Conservation (phyloP, 805 yeast genomes). For the Saturnispora quitensis region DNA sequence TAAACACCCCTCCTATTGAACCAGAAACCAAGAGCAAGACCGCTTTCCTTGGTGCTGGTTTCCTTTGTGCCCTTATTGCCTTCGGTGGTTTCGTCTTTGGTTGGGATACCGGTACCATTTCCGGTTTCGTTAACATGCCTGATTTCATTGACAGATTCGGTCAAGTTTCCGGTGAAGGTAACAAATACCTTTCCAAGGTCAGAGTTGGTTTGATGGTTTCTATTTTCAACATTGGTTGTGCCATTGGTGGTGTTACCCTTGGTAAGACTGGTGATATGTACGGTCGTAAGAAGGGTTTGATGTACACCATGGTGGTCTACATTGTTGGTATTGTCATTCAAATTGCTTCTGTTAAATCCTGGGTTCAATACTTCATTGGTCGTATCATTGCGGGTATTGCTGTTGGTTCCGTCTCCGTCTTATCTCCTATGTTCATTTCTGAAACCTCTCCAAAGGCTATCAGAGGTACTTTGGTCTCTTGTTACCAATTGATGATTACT, state of each 20-base stretch:
- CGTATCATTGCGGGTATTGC: conserved; percentile 49
- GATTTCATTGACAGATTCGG: conserved; percentile 50
- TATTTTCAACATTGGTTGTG: conserved; percentile 64
- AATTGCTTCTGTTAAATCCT: conserved; percentile 41
- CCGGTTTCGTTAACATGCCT: conserved; percentile 60
- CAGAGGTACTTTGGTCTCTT: conserved; percentile 64
- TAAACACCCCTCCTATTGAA: not conserved
- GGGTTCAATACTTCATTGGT: conserved; percentile 61
- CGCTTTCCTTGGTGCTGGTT: conserved; percentile 21
- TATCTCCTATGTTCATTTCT: conserved; percentile 51
- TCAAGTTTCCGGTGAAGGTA: conserved; percentile 32
- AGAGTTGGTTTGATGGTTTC: conserved; percentile 59
- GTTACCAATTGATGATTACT: conserved; percentile 63
- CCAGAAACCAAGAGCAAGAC: not conserved
- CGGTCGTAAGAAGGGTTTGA: conserved; percentile 54
- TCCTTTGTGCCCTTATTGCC: conserved; percentile 48
- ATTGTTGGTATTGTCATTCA: conserved; percentile 54
- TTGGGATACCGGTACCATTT: conserved; percentile 72
- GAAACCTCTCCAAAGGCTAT: conserved; percentile 63
- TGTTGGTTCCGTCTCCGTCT: conserved; percentile 45
- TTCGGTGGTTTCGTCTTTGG: conserved; percentile 75
- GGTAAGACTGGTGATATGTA: conserved; percentile 47
- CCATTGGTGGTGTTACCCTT: conserved; percentile 57
- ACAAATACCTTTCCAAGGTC: conserved; percentile 36
- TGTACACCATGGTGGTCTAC: conserved; percentile 45